Base-by-base conservation (phyloP, 495 filamentous ascomycete genomes). In the Penicillium salamii region DNA sequence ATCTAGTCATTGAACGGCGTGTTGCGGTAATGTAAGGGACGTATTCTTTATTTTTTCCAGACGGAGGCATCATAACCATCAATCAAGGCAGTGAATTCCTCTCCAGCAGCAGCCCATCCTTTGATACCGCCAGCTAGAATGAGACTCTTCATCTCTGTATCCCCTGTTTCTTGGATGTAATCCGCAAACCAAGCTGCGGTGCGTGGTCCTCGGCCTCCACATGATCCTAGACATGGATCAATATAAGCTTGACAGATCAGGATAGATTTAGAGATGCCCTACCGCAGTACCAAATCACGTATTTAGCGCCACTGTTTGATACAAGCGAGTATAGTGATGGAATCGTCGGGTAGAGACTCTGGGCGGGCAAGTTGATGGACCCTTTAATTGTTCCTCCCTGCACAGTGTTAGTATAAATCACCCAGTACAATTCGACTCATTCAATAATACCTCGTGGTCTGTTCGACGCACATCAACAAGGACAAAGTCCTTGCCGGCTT, bases 271-370 rank as follows among this genome's bases (percentile, higher is more conserved):
- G n/a, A n/a, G n/a, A n/a, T n/a, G 32, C 71, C 75, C 43, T 56
- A 88, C 86, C 78, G 53, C 87, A 89, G 54, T 83, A 89, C 69
- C 81, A 90, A 34, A 89, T 76, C 7, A 86, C 76, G 41, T 66
- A 67, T 18, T 64, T 59, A 2, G 83, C 55, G 0, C 70, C 71
- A 1, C 79, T 78, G 5, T 61, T 66, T 15, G 66, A 68, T 39
- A 86, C 70, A 13, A 87, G 42, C 5, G 56, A 57, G 55, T 87
- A 85, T 9, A 89, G 42, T 0, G 76, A 64, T 1, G 83, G 77
- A 0, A 88, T 63, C 3, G 77, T 78, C 0, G 75, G 75, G 45
- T 80, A 81, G 0, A 89, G 67, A 53, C 73, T 83, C 54, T 89
- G 84, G 1, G 84, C 85, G 1, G 86, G 86, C 4, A 90, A 75